phyloP scores from a whole-genome alignment of 768 basidiomycete species.

The Jaapia argillacea region DNA sequence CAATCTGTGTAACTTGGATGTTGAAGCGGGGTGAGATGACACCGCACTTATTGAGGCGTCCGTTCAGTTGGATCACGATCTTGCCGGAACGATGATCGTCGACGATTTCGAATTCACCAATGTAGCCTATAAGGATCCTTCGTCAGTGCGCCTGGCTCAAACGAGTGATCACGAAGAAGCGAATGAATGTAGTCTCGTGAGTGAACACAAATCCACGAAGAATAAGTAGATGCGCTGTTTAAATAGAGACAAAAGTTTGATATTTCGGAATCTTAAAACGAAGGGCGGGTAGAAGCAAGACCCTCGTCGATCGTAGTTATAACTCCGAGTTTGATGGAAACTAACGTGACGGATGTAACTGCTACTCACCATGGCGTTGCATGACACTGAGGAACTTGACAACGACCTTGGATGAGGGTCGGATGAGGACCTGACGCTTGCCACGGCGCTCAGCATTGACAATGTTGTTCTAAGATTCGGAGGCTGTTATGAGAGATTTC shows the following conservation, averaged over 20 bases:
- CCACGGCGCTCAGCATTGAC: slow-evolving; percentile 99
- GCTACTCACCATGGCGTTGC: slow-evolving; percentile 89
- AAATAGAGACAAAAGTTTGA: slow-evolving; percentile 33
- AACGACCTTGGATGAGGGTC: slow-evolving; percentile 95
- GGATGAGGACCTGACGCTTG: slow-evolving; percentile 97
- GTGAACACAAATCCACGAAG: slow-evolving; percentile 42
- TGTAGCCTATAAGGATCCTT: slow-evolving; percentile 58
- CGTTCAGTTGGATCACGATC: slow-evolving; percentile 97
- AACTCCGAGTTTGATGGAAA: slow-evolving; percentile 43
- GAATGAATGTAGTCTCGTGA: slow-evolving; percentile 36
- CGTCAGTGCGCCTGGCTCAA: too few relatives aligned
- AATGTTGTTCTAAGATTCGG: slow-evolving; percentile 74
- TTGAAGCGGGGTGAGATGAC: slow-evolving; percentile 99
- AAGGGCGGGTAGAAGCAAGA: slow-evolving; percentile 47
- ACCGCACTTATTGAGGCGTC: slow-evolving; percentile 98
- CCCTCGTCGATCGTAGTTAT: slow-evolving; percentile 82
- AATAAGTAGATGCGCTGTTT: slow-evolving; percentile 35
- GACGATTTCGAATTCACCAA: slow-evolving; percentile 97
- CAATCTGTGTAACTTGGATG: slow-evolving; percentile 86
- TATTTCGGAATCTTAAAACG: slow-evolving; percentile 85
- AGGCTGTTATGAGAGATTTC: slow-evolving; percentile 1
- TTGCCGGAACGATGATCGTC: slow-evolving; percentile 98
- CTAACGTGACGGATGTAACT: not conserved
- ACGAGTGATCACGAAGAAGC: too few relatives aligned
- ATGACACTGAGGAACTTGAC: slow-evolving; percentile 97